These are phyloP conservation scores for Xerocomus nothofagi DNA, from an alignment of 1,284 basidiomycete genomes.

Conservation along the genomic window DNA sequence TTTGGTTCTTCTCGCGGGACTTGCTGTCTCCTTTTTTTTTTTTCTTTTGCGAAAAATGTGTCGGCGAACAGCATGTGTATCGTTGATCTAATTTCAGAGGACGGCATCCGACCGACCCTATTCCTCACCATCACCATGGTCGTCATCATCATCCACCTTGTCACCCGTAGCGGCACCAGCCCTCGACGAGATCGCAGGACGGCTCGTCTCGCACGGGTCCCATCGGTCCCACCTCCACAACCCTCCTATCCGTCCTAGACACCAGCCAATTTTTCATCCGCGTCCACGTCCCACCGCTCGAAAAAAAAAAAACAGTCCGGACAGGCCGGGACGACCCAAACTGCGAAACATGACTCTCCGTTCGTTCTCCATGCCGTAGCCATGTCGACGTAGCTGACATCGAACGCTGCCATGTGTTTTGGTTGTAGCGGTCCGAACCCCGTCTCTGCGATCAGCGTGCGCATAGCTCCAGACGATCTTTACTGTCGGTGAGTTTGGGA, in stretches of 20 bases:
- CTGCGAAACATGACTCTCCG: not conserved
- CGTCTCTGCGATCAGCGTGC: not conserved
- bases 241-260: not conserved
- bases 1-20: too few species aligned
- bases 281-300: not conserved
- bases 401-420: too few species aligned
- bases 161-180: not conserved
- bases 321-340: not conserved
- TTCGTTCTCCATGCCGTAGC: not conserved
- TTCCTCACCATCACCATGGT: too few species aligned
- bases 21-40: too few species aligned
- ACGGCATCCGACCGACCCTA: too few species aligned
- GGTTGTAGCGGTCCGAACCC: not conserved
- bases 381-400: too few species aligned
- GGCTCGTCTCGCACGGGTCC: not conserved
- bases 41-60: not conserved
- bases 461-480: not conserved
- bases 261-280: not conserved
- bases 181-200: constrained; percentile 1
- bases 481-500: not conserved
- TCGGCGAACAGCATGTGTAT: not conserved
- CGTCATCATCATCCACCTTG: too few species aligned
- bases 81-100: too few species aligned
- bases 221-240: constrained; percentile 1
- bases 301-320: not conserved